phyloP scores from a whole-genome alignment of 106 monocot genomes.

The Platanthera zijinensis region DNA sequence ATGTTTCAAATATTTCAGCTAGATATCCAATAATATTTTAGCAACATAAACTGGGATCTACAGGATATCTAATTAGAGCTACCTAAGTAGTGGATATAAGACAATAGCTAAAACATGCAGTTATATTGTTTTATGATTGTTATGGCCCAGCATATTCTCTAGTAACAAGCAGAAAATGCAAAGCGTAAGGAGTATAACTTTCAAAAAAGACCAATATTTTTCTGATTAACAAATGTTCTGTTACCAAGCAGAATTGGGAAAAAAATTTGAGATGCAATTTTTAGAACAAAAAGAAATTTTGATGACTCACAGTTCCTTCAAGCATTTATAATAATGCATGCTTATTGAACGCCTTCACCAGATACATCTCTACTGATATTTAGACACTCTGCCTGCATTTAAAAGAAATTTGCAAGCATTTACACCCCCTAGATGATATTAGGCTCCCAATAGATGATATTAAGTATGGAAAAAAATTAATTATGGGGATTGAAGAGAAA shows the following conservation, averaged over 20 bases:
- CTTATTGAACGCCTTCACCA: slow-evolving; percentile 98
- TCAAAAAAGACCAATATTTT: neutral
- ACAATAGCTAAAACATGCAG: neutral
- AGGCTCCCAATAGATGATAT: no score
- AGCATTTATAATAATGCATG: slow-evolving; percentile 96
- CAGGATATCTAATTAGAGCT: neutral
- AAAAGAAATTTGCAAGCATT: neutral
- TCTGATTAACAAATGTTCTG: neutral
- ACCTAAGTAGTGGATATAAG: neutral
- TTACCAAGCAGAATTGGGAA: neutral
- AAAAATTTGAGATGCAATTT: neutral
- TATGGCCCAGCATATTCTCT: neutral
- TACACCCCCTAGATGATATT: slow-evolving; percentile 3
- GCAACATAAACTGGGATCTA: neutral
- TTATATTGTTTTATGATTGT: neutral
- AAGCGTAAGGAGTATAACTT: neutral
- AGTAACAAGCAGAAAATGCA: neutral
- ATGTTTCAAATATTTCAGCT: neutral
- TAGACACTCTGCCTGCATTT: slow-evolving; percentile 78
- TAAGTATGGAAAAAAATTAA: no score
- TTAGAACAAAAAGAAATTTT: neutral
- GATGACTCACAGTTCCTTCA: slow-evolving; percentile 88
- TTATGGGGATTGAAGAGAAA: no score
- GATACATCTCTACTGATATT: slow-evolving; percentile 98
- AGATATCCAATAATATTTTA: neutral